Evolutionary conservation across 148 eudicot species (phyloP), one percentile per base, ranked within the genome.

Genomic region (Cornus suecica): DNA sequence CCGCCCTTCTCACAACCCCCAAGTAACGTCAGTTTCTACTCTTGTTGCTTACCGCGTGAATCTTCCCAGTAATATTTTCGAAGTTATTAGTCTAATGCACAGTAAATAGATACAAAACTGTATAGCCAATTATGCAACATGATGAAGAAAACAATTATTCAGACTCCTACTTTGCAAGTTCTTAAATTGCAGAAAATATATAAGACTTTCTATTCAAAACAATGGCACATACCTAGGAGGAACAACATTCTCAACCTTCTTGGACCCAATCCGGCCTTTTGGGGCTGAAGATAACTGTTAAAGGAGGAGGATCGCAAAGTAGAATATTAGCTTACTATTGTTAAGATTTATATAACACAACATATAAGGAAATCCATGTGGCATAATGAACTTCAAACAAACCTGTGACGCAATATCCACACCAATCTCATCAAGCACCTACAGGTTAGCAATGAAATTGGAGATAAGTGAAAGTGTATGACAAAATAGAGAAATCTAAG

Each of bases 331-430:
- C 8, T 58, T 58, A 18, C 8, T 24, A 63, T 45, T 25, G 62
- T 56, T 8, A 27, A 72, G 60, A 73, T 76, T 10, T 69, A 32
- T 25, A n/a, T 28, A 41, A 15, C 54, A 30, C 23, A 16, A 60
- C 58, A 31, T 14, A 63, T 52, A 34, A 51, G 15, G 41, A 62
- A 73, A 37, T 62, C 67, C n/a, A 24, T 22, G 51, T 60, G 11
- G 14, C 2, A 54, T 26, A 4, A 18, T 10, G 23, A 66, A 64
- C 29, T 51, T n/a, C 34, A 65, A 74, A 83, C 86, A 34, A 84
- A 90, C 93, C 93, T 90, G 94, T 74, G 94, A 90, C 18, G 94
- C 94, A 77, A 90, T 84, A 80, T 88, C 94, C 13, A 90, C 94
- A 56, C 94, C 94, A 73, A 90, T 90, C 80, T 90, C 94, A 72